phyloP scores from a whole-genome alignment of 768 basidiomycete genomes.

The Candolleomyces eurysporus region DNA sequence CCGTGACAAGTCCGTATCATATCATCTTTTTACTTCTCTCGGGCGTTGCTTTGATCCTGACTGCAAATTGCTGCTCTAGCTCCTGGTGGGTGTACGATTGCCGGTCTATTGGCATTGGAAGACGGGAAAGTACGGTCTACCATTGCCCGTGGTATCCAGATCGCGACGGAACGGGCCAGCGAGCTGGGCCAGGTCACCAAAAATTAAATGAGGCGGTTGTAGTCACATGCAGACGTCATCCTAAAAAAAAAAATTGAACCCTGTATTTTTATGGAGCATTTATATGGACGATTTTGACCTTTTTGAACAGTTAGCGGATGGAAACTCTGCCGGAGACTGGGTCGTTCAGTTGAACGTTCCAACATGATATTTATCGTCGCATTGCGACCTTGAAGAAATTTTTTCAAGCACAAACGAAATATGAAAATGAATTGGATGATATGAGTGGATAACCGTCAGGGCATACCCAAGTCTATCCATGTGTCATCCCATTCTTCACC shows the following conservation, averaged over 20 bases:
- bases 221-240: background rate
- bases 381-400: too few species aligned
- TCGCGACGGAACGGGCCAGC: conserved; percentile 87
- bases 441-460: too few species aligned
- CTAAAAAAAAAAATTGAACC: background rate
- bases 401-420: too few species aligned
- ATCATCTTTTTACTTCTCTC: background rate
- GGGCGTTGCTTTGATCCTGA: background rate
- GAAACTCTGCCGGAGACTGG: background rate
- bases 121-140: conserved; percentile 92
- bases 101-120: conserved; percentile 92
- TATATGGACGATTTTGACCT: background rate
- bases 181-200: conserved; percentile 54
- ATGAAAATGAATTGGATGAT: too few species aligned
- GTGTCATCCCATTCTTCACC: too few species aligned
- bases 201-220: background rate
- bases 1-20: conserved; percentile 82
- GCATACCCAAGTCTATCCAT: too few species aligned
- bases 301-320: background rate
- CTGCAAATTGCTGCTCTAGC: conserved; percentile 44
- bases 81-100: conserved; percentile 97
- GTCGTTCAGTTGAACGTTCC: background rate
- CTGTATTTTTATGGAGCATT: background rate
- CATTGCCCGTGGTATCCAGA: conserved; percentile 91
- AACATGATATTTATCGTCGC: too few species aligned